These are phyloP conservation scores for Botrytis aclada DNA, from an alignment of 2,329 filamentous ascomycete genomes.

Conservation along the genomic window DNA sequence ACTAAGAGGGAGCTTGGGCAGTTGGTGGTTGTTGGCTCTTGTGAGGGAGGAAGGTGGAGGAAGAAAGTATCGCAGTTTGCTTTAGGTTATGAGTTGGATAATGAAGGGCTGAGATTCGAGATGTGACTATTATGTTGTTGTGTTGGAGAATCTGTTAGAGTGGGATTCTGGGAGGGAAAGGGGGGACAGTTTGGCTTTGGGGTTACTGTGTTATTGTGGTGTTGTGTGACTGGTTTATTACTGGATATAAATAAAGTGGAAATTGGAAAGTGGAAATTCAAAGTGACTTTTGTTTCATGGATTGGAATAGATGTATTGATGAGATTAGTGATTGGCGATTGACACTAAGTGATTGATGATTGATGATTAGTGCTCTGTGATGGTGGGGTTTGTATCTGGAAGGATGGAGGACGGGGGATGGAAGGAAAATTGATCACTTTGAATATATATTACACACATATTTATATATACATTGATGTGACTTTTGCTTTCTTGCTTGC, in stretches of 20 bases:
- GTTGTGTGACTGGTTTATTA: too few relatives aligned
- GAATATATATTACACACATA: too few relatives aligned
- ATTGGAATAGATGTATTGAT: accelerated
- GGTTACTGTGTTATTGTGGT: background rate
- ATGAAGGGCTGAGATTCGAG: background rate
- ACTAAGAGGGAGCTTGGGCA: accelerated
- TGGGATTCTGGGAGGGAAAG: background rate
- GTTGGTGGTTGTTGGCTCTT: too few relatives aligned
- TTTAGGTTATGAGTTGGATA: background rate
- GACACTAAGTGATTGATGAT: too few relatives aligned
- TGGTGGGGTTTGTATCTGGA: too few relatives aligned
- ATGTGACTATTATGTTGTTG: background rate
- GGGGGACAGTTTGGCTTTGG: background rate
- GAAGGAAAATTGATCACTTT: too few relatives aligned
- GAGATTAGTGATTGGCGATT: too few relatives aligned
- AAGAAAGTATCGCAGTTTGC: background rate
- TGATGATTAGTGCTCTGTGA: too few relatives aligned
- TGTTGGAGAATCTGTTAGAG: background rate
- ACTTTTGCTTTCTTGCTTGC: too few relatives aligned
- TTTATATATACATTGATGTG: too few relatives aligned
- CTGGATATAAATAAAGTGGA: background rate
- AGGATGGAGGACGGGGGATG: too few relatives aligned
- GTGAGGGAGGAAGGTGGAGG: too few relatives aligned
- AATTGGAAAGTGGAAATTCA: background rate
- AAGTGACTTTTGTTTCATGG: background rate